Evolutionary conservation across 345 rosid genomes (phyloP).

Genomic region (Boechera stricta): DNA sequence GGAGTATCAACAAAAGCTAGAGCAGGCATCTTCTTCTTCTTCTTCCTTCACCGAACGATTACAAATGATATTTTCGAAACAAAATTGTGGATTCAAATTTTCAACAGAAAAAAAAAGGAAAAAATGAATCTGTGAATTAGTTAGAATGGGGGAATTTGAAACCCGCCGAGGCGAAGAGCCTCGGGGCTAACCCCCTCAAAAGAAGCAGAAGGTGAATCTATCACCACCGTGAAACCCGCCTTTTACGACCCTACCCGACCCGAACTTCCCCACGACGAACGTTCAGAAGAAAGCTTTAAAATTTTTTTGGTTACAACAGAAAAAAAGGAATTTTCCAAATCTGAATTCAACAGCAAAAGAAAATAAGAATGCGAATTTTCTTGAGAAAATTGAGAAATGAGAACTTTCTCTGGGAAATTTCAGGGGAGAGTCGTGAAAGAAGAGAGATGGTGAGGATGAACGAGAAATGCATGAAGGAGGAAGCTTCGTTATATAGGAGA

Average conservation of each 20-base stretch:
- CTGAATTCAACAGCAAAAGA: slow-evolving; percentile 18
- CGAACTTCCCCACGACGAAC: slow-evolving; percentile 53
- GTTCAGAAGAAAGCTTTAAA: slow-evolving; percentile 44
- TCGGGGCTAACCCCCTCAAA: slow-evolving; percentile 99
- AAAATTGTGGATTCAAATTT: slow-evolving; percentile 13
- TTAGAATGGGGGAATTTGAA: slow-evolving; percentile 78
- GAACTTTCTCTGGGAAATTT: slow-evolving; percentile 38
- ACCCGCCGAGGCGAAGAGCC: slow-evolving; percentile 99
- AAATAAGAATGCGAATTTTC: slow-evolving; percentile 14
- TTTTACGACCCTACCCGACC: slow-evolving; percentile 48
- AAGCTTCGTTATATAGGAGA: slow-evolving; percentile 50
- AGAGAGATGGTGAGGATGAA: slow-evolving; percentile 36
- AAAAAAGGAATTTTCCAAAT: neutral
- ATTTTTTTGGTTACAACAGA: neutral
- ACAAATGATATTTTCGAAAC: neutral
- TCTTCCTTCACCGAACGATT: slow-evolving; percentile 48
- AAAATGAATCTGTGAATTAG: slow-evolving; percentile 8
- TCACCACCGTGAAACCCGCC: slow-evolving; percentile 54
- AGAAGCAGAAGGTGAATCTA: slow-evolving; percentile 73
- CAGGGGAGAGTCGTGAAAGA: slow-evolving; percentile 4
- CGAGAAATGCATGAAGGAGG: slow-evolving; percentile 64
- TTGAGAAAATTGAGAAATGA: slow-evolving; percentile 4
- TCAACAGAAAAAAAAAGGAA: neutral
- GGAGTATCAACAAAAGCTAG: slow-evolving; percentile 85
- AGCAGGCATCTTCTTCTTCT: slow-evolving; percentile 78